Base-by-base conservation (phyloP, 257 asterid species). In the Plantago major region DNA sequence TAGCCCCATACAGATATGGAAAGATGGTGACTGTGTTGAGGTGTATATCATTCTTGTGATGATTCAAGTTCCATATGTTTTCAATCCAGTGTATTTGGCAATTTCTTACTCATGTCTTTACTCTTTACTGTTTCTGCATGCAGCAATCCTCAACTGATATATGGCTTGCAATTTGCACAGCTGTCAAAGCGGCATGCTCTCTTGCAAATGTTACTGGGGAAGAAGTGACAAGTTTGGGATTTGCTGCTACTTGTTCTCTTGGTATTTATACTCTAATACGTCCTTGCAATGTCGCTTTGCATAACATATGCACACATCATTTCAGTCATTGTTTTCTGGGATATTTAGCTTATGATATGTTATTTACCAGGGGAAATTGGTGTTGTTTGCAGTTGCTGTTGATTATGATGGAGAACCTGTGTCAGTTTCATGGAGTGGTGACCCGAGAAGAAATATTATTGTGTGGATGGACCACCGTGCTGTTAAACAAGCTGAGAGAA, bases 381-480 rank as follows among this genome's bases (percentile, higher is more conserved):
- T 73, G 62, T 66, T 71, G 57, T 72, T 55, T 75, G 82, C 90
- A 91, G 99, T 92, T 77, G 99, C 97, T 67, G 79, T 86, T 64
- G 99, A 84, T 82, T 71, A 80, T 68, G 96, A 92, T 59, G 99
- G 96, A 62, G 95, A 83, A 66, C 97, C 99, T 57, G 99, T 92
- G 40, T 82, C 99, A 10, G 91, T 92, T 78, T 92, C 99, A 62
- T 84, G 73, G 93, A 78, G 95, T 68, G 87, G 89, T 56, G 99
- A 92, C 51, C 42, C 95, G 26, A 86, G 99, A 75, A 83, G 99
- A 74, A 92, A 92, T 76, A 71, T 92, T 66, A 92, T 92, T 55
- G 94, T 89, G 65, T 92, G 99, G 99, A 92, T 92, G 99, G 99
- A 92, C 77, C 99, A 92, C 69, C 80, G 99, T 78, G 97, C 99